Evolutionary conservation across 306 rosid species (phyloP), one percentile per base, ranked within the genome.

Genomic region (Gleditsia sinensis): DNA sequence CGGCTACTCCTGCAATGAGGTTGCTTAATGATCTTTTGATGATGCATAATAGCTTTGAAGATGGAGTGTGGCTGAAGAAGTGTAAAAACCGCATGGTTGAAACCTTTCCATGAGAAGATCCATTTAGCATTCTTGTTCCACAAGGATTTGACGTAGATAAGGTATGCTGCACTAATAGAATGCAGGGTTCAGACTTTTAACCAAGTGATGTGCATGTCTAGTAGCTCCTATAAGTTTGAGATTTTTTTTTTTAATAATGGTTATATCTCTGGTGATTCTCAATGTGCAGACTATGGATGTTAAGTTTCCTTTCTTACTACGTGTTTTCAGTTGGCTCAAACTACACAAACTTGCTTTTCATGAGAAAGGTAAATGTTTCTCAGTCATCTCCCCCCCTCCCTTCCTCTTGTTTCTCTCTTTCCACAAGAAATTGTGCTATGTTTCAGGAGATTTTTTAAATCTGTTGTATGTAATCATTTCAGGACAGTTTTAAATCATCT

Each of bases 1-100:
- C 88, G 81, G 99, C 96, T 58, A 80, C 92, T 66, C 95, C 91
- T 51, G 95, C 97, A 50, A 94, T 90, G 99, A 86, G 89, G 86
- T 77, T 94, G 83, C 96, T 92, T 72, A 90, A 94, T 39, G 96
- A 94, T 60, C 97, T 94, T 68, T 80, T 94, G 89, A 83, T 84
- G 55, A 71, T 92, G 93, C 88, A 92, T 63, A 96, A 92, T 79
- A 95, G 93, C 40, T 67, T 76, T 77, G 80, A 90, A 56, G 84
- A 88, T 69, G 83, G 86, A 40, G 89, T 48, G 71, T 92, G 96
- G 99, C 86, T 92, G 77, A 94, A 85, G 78, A 88, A 88, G 51
- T 88, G 99, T 79, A 88, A 81, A 81, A 92, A 84, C 76, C 32
- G 51, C 76, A 87, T 92, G 96, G n/a, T 61, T 49, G 90, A 87